These are phyloP conservation scores for Gonapodya prolifera DNA, from an alignment of 192 early-diverging fungal genomes.

Conservation along the genomic window DNA sequence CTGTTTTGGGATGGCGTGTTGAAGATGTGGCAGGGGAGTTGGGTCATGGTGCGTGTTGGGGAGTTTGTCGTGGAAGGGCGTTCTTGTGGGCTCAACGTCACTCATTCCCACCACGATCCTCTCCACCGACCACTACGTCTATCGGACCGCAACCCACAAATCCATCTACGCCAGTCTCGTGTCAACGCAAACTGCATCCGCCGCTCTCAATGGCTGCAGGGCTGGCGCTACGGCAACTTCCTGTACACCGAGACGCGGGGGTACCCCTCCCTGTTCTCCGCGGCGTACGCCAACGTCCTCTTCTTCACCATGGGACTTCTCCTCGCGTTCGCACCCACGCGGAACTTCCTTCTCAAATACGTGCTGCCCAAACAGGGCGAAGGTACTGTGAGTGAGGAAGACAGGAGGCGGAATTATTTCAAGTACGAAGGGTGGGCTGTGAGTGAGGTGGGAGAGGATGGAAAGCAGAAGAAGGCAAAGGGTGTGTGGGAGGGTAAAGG, in stretches of 20 bases:
- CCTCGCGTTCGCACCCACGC: constrained; percentile 28
- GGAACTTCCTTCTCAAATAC: constrained; percentile 28
- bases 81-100: no score
- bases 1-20: neutral
- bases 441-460: neutral
- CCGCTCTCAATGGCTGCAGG: constrained; percentile 40
- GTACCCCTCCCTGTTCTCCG: constrained; percentile 23
- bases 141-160: no score
- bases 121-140: no score
- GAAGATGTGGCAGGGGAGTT: neutral
- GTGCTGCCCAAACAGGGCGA: constrained; percentile 36
- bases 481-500: neutral
- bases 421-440: neutral
- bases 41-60: neutral
- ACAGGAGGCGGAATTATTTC: neutral
- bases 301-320: constrained; percentile 21
- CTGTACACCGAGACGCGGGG: constrained; percentile 52
- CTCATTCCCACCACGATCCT: no score
- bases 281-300: constrained; percentile 25
- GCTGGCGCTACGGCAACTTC: constrained; percentile 42
- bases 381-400: neutral
- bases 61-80: no score
- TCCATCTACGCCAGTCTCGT: neutral
- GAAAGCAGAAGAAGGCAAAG: neutral
- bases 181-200: constrained; percentile 52